Evolutionary conservation across 148 eudicot species (phyloP).

Genomic region (Polygonum aviculare): DNA sequence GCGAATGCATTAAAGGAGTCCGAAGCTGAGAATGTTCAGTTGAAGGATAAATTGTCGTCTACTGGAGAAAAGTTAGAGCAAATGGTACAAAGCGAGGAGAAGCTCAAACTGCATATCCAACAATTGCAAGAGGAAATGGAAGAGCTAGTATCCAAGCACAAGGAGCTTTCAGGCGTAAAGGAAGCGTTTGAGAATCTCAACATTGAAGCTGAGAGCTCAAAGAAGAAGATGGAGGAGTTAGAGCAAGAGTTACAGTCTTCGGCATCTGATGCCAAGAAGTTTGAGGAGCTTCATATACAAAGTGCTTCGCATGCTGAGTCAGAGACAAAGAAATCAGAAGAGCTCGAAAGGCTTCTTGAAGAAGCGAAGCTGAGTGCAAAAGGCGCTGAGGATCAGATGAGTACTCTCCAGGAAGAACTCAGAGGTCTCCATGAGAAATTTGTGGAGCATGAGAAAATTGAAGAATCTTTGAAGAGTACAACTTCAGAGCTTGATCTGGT

Average conservation of each 20-base stretch:
- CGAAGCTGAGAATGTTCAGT: constrained; percentile 49
- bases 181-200: constrained; percentile 57
- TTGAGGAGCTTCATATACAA: constrained; percentile 49
- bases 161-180: constrained; percentile 54
- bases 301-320: constrained; percentile 53
- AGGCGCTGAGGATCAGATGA: constrained; percentile 50
- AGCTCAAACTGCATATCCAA: constrained; percentile 44
- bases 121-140: constrained; percentile 57
- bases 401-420: constrained; percentile 39
- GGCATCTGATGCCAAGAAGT: constrained; percentile 37
- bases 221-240: constrained; percentile 58
- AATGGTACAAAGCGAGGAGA: constrained; percentile 42
- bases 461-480: constrained; percentile 39
- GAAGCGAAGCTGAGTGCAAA: constrained; percentile 36
- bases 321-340: constrained; percentile 42
- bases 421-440: constrained; percentile 40
- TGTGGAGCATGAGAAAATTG: constrained; percentile 47
- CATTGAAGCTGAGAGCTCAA: constrained; percentile 67
- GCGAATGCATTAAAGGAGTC: constrained; percentile 40
- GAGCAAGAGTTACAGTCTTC: constrained; percentile 52
- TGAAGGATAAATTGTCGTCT: constrained; percentile 40
- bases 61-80: constrained; percentile 42
- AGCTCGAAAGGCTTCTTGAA: constrained; percentile 46
- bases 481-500: constrained; percentile 32
- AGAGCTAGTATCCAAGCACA: constrained; percentile 54